These are phyloP conservation scores for Pythium rishiriense DNA, from an alignment of 352 stramenopile species.

Conservation along the genomic window DNA sequence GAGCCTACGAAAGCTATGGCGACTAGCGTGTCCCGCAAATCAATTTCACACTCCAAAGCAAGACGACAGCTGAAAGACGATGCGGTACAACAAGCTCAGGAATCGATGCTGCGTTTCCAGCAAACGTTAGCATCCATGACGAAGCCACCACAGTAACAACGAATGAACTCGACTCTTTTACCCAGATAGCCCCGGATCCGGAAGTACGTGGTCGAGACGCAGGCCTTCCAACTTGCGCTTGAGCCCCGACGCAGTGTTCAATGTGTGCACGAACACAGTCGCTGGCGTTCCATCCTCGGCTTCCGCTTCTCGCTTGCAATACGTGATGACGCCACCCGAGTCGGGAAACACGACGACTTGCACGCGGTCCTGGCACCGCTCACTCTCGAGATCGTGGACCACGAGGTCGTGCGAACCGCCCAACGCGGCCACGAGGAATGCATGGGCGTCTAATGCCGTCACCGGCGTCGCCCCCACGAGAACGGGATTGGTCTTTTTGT, in stretches of 20 bases:
- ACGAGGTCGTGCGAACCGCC: slow-evolving; percentile 3
- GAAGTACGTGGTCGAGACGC: slow-evolving; percentile 43
- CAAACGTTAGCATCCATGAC: slow-evolving; percentile 32
- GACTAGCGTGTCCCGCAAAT: not conserved
- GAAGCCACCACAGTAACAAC: not conserved
- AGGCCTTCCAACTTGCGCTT: slow-evolving; percentile 56
- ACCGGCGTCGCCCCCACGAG: slow-evolving; percentile 34
- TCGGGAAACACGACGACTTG: slow-evolving; percentile 59
- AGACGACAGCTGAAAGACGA: slow-evolving; percentile 15
- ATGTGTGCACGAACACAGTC: slow-evolving; percentile 44
- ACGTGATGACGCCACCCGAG: slow-evolving; percentile 66
- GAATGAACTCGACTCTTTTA: not conserved
- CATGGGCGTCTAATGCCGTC: slow-evolving; percentile 33
- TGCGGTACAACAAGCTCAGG: slow-evolving; percentile 31
- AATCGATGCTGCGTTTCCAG: slow-evolving; percentile 51
- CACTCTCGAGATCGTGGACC: slow-evolving; percentile 45
- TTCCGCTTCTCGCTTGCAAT: slow-evolving; percentile 41
- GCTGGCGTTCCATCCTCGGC: not conserved
- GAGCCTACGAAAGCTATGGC: not conserved
- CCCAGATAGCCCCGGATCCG: not conserved
- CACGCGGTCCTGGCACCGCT: slow-evolving; percentile 44
- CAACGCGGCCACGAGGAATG: slow-evolving; percentile 35
- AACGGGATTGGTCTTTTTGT: slow-evolving; percentile 44
- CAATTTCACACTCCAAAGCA: not conserved
- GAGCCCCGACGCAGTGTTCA: slow-evolving; percentile 65